These are phyloP conservation scores for Vigna trinervia DNA, from an alignment of 306 rosid genomes.

Conservation along the genomic window DNA sequence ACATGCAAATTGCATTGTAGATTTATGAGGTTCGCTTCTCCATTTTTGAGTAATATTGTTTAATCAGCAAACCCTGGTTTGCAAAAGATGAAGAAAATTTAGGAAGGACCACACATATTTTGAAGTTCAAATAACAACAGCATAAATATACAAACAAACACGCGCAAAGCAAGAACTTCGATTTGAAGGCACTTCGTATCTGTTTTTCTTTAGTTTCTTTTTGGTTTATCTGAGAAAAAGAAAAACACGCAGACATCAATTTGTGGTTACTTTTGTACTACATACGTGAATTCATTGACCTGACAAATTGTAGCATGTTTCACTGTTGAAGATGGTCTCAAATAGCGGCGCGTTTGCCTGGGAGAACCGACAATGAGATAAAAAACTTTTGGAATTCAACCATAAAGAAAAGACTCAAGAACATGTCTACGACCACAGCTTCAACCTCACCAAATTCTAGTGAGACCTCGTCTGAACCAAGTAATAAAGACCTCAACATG, in stretches of 20 bases:
- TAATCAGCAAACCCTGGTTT: neutral
- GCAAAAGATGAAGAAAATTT: neutral
- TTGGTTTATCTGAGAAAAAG: constrained; percentile 49
- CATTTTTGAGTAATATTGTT: neutral
- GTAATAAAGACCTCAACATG: constrained; percentile 43
- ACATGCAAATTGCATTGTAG: neutral
- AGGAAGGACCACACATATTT: neutral
- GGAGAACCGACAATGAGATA: constrained; percentile 92
- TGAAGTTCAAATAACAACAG: constrained; percentile 17
- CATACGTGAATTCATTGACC: constrained; percentile 1
- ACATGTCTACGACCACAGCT: constrained; percentile 50
- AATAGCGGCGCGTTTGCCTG: constrained; percentile 92
- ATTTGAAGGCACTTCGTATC: constrained; percentile 54
- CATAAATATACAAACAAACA: neutral
- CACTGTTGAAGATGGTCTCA: constrained; percentile 84
- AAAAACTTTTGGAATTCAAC: constrained; percentile 98
- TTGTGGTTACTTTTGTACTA: neutral
- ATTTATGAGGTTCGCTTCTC: neutral
- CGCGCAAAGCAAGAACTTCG: constrained; percentile 35
- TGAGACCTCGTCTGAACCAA: constrained; percentile 61
- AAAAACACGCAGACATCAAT: constrained; percentile 10
- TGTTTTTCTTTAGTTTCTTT: neutral
- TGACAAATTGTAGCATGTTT: constrained; percentile 37
- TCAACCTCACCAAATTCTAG: constrained; percentile 68
- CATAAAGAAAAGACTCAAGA: constrained; percentile 86